These are phyloP conservation scores for Suhomyces vadensis DNA, from an alignment of 805 yeast species.

Conservation along the genomic window DNA sequence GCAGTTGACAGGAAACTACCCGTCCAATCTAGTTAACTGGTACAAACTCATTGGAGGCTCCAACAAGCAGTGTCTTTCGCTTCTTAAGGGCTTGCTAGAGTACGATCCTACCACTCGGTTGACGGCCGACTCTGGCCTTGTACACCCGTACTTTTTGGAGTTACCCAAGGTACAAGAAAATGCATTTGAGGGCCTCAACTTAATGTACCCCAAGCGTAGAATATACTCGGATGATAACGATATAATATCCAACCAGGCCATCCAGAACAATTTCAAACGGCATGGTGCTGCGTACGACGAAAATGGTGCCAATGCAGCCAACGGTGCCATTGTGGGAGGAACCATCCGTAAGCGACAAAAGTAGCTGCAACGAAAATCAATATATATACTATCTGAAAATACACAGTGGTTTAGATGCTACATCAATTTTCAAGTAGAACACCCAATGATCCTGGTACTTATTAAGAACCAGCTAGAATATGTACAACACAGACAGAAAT, in stretches of 20 bases:
- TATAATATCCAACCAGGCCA: conserved; percentile 43
- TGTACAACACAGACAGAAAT: too few species aligned
- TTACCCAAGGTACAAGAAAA: conserved; percentile 66
- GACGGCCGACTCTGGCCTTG: conserved; percentile 74
- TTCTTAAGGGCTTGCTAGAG: conserved; percentile 63
- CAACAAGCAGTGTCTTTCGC: conserved; percentile 64
- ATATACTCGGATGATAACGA: conserved; percentile 87
- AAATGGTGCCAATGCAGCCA: conserved; percentile 17
- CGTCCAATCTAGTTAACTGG: conserved; percentile 79
- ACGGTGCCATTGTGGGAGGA: not conserved
- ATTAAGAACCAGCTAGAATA: too few species aligned
- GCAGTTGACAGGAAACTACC: conserved; percentile 56
- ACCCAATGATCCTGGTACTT: too few species aligned
- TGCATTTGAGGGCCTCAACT: conserved; percentile 74
- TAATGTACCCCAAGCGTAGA: conserved; percentile 82
- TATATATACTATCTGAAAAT: too few species aligned
- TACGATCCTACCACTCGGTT: conserved; percentile 83
- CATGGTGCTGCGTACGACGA: conserved; percentile 21
- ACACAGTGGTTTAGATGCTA: too few species aligned
- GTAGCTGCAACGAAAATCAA: conserved; percentile 10
- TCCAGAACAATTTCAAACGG: conserved; percentile 27
- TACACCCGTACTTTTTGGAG: conserved; percentile 78
- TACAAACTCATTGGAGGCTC: conserved; percentile 78
- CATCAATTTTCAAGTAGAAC: too few species aligned
- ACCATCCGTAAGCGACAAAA: conserved; percentile 28